phyloP scores from a whole-genome alignment of 768 basidiomycete genomes.

The Epithele typhae region DNA sequence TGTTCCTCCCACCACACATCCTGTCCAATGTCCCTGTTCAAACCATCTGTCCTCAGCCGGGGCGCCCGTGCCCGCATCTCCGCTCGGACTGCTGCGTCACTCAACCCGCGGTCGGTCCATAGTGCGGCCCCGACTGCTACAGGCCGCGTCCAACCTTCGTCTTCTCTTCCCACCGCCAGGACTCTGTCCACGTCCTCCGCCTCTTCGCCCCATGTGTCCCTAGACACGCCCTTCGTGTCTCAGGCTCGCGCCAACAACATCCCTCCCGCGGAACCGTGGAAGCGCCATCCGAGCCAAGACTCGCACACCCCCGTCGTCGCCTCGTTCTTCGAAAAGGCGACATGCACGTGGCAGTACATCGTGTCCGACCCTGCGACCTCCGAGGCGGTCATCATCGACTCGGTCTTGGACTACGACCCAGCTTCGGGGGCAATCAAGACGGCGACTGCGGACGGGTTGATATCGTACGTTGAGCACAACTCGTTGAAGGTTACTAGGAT shows the following conservation, averaged over 20 bases:
- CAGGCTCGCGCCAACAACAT: conserved; percentile 5
- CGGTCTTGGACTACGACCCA: conserved; percentile 33
- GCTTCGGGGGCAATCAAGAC: conserved; percentile 28
- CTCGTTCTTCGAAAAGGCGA: conserved; percentile 26
- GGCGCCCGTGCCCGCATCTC: no score
- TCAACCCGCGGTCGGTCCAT: no score
- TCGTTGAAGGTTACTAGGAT: conserved; percentile 29
- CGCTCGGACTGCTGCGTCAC: no score
- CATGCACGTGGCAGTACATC: conserved; percentile 46
- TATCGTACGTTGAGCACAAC: conserved; percentile 27
- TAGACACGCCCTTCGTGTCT: background rate
- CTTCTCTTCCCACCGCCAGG: no score
- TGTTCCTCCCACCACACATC: no score
- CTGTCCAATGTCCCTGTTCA: no score
- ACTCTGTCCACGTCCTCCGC: background rate
- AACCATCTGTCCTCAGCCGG: no score
- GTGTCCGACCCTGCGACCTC: conserved; percentile 50
- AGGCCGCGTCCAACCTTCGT: no score
- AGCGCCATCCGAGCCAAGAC: conserved; percentile 15
- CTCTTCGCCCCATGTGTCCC: no score
- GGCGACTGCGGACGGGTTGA: conserved; percentile 28
- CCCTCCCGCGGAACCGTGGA: conserved; percentile 21
- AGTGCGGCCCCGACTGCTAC: no score
- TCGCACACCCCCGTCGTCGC: conserved; percentile 21
- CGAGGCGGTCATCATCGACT: conserved; percentile 37